phyloP scores from a whole-genome alignment of 352 stramenopile species.

The Phytophthora meadii region DNA sequence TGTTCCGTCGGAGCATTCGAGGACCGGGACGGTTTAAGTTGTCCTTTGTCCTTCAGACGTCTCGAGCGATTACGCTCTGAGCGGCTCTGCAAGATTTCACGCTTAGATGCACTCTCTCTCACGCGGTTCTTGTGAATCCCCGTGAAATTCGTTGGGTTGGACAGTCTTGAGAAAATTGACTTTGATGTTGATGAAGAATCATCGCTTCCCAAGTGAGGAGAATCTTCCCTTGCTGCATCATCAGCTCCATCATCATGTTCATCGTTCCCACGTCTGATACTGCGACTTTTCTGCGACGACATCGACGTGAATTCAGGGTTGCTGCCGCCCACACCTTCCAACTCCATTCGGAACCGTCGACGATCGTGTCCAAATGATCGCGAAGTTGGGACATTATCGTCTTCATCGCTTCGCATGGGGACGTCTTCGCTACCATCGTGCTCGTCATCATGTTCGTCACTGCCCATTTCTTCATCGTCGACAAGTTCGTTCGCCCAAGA shows the following conservation, averaged over 20 bases:
- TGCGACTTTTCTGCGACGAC: slow-evolving; percentile 46
- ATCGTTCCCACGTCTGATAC: slow-evolving; percentile 44
- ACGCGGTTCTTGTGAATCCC: slow-evolving; percentile 90
- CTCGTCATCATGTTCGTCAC: slow-evolving; percentile 43
- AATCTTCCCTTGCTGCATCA: slow-evolving; percentile 47
- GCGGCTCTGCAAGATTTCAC: slow-evolving; percentile 79
- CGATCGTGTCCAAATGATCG: slow-evolving; percentile 35
- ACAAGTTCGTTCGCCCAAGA: slow-evolving; percentile 83
- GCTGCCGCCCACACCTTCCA: slow-evolving; percentile 48
- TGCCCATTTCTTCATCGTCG: slow-evolving; percentile 70
- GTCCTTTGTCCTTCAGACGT: slow-evolving; percentile 69
- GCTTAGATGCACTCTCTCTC: slow-evolving; percentile 80
- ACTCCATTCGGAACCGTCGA: slow-evolving; percentile 65
- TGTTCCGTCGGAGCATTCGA: slow-evolving; percentile 64
- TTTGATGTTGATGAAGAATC: slow-evolving; percentile 61
- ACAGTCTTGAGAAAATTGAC: slow-evolving; percentile 87
- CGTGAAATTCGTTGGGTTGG: slow-evolving; percentile 89
- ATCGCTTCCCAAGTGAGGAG: slow-evolving; percentile 65
- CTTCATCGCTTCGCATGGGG: slow-evolving; percentile 60
- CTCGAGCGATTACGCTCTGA: slow-evolving; percentile 77
- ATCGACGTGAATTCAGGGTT: slow-evolving; percentile 49
- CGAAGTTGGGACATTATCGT: slow-evolving; percentile 31
- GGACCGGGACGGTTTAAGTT: slow-evolving; percentile 56
- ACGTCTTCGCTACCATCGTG: slow-evolving; percentile 56
- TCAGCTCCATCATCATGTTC: slow-evolving; percentile 46